These are phyloP conservation scores for Lantana camara DNA, from an alignment of 257 asterid species.

Conservation along the genomic window DNA sequence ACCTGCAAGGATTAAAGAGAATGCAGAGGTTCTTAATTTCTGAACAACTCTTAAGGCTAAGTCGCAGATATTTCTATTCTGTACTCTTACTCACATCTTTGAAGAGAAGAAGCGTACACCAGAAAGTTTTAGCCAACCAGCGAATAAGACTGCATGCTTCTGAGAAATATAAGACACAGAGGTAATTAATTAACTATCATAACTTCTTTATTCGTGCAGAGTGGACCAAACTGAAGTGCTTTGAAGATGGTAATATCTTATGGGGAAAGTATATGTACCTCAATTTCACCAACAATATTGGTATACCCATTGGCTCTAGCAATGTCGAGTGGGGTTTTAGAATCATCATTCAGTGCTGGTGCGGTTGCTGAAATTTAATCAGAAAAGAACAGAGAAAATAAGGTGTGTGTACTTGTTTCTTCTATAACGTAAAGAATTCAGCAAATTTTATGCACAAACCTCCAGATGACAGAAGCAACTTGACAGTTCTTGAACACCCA, in stretches of 20 bases:
- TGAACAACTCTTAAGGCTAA: background rate
- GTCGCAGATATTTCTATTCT: background rate
- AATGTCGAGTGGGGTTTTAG: constrained; percentile 91
- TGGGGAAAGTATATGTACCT: constrained; percentile 53
- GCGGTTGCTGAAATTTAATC: constrained; percentile 78
- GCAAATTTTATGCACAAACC: constrained; percentile 44
- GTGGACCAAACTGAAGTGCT: background rate
- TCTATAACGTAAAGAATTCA: too few relatives aligned
- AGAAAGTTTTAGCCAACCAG: constrained; percentile 79
- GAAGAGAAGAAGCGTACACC: constrained; percentile 46
- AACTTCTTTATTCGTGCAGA: background rate
- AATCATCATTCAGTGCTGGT: constrained; percentile 79
- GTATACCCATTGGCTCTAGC: constrained; percentile 83
- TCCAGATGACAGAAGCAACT: constrained; percentile 85
- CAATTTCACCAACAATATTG: constrained; percentile 84
- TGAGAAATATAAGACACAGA: constrained; percentile 38
- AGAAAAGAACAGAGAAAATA: too few relatives aligned
- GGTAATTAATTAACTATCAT: background rate
- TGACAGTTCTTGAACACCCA: constrained; percentile 87
- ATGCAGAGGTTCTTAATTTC: background rate
- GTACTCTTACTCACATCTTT: too few relatives aligned
- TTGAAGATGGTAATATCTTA: background rate
- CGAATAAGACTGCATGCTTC: constrained; percentile 78
- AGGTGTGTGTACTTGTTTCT: constrained; percentile 10
- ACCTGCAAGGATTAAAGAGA: constrained; percentile 45